Base-by-base conservation (phyloP, 345 rosid genomes). In the Linum usitatissimum region DNA sequence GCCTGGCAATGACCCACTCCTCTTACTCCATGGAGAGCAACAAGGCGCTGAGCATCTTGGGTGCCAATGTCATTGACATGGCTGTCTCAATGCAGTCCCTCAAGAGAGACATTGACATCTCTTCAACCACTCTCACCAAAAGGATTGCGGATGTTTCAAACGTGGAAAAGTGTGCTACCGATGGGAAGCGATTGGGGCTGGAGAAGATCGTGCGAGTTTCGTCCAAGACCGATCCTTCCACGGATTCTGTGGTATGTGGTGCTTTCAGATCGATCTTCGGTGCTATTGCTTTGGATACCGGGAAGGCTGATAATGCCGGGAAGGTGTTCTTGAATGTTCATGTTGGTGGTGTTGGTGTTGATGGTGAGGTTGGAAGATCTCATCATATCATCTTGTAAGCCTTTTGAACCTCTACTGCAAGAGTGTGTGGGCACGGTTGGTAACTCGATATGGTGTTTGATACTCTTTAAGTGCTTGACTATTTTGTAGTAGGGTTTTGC, bases 221-320 rank as follows among this genome's bases (percentile, higher is more conserved):
- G 63, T 15, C 76, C 19, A 84, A 74, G 83, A 83, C 84, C 0
- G 74, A 81, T 69, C 60, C 88, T 1, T 65, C 90, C 0, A 34
- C 64, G 54, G 66, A 86, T 5, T 31, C 59, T 0, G 75, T 87
- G 31, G 69, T 85, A 61, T 85, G 95, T 53, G 72, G 59, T 61
- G 87, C 86, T 48, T 82, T 81, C 61, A 73, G 91, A 48, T 89
- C 89, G 5, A 66, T 85, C n/a, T 77, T 85, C 75, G 89, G 87
- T 66, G 95, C 95, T 68, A 69, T 85, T 72, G 86, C 87, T 62
- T 28, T 71, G 58, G 91, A 87, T 65, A 30, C 81, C 36, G 74
- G 67, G 59, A 69, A 31, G 30, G 64, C 66, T 59, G 91, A 85
- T 75, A 76, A 67, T 53, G 84, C 90, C 9, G 79, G 77, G 4